These are phyloP conservation scores for Cryomyces minteri DNA, from an alignment of 495 filamentous ascomycete species.

Conservation along the genomic window DNA sequence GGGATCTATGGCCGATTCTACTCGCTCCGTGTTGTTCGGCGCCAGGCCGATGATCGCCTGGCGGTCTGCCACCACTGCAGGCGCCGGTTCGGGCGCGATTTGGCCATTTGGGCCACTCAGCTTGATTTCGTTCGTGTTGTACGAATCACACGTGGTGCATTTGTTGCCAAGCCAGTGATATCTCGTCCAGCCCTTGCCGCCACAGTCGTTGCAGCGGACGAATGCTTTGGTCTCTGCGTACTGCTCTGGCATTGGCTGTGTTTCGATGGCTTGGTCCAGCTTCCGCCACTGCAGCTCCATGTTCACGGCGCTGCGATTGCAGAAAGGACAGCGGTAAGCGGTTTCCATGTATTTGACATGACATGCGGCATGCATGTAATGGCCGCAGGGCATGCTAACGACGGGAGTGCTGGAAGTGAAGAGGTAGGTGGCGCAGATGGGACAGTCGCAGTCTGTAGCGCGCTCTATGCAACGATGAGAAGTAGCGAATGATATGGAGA, in stretches of 20 bases:
- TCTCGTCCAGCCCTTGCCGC: conserved; percentile 58
- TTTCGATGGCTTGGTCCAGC: conserved; percentile 64
- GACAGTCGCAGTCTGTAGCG: conserved; percentile 87
- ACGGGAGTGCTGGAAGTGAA: conserved; percentile 82
- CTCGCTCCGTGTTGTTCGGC: conserved; percentile 6
- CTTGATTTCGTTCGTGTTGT: conserved; percentile 24
- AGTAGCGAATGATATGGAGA: conserved; percentile 59
- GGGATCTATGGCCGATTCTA: not conserved
- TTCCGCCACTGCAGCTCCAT: conserved; percentile 94
- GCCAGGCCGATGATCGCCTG: not conserved
- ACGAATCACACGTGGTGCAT: conserved; percentile 47
- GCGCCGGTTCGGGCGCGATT: conserved; percentile 14
- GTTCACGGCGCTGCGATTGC: conserved; percentile 81
- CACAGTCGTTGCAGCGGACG: conserved; percentile 89
- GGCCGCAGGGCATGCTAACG: conserved; percentile 89
- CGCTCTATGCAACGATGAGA: conserved; percentile 91
- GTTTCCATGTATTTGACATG: conserved; percentile 66
- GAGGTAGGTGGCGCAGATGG: conserved; percentile 96
- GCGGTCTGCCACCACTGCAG: conserved; percentile 7
- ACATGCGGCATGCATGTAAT: conserved; percentile 83
- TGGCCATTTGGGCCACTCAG: conserved; percentile 9
- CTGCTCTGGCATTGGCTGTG: conserved; percentile 68
- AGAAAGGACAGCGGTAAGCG: conserved; percentile 89
- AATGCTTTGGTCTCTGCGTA: conserved; percentile 64
- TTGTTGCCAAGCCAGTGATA: conserved; percentile 95